Base-by-base conservation (phyloP, 306 rosid genomes). In the Senna siamea region DNA sequence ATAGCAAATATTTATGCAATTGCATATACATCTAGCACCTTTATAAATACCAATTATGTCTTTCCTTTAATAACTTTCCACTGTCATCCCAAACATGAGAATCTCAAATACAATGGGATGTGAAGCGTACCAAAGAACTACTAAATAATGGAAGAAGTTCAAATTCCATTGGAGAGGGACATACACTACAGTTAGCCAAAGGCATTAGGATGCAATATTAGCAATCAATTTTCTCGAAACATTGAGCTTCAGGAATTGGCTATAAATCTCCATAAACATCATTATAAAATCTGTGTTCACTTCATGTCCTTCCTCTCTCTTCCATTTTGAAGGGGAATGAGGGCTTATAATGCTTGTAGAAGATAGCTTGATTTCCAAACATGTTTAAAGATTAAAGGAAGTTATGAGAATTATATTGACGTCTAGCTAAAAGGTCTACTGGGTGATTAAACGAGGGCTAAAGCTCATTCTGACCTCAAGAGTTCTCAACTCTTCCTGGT, bases 401-500 rank as follows among this genome's bases (percentile, higher is more conserved):
- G 6, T 37, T 22, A 65, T 12, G 9, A 57, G 54, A 61, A 26
- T n/a, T 51, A 43, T 22, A 18, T 20, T 66, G 43, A 50, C 54
- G 26, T 28, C 23, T 62, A 20, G 11, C 61, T 40, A 6, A 5
- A 71, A 19, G 32, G 55, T 41, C 43, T 15, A 22, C 13, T 1
- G 38, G 15, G 65, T 34, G 41, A 48, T 51, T 41, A 65, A 26
- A 54, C 72, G 4, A 26, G 19, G 35, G 55, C 50, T 18, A 79
- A 72, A 69, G 76, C 23, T 34, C 1, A 76, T 63, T 47, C 91
- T 68, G 13, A 93, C 97, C 98, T 94, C 98, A 17, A 91, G 90
- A 14, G 82, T 88, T 84, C 93, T 85, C 67, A 89, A 62, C 82
- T 91, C 97, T 65, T 89, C 97, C 78, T 94, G 96, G 76, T 94